A percentile compares a stretch with the other conserved stretches of the same genome.
Conservation (phyloP, 140 eudicot genomes). For the Stevia rebaudiana region DNA sequence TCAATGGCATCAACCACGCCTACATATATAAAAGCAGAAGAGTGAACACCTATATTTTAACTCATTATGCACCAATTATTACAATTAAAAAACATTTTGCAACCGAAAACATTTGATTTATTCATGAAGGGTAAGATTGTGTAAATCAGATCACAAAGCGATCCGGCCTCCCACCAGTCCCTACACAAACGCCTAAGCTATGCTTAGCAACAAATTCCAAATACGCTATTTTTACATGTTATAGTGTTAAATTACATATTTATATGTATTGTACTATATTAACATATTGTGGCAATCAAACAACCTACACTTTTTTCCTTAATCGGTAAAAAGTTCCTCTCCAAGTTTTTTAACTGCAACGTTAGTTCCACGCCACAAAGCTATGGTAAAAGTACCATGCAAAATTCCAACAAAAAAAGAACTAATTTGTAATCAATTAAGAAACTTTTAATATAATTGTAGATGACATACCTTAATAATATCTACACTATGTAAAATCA, state of each 20-base stretch:
- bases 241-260: too few relatives aligned
- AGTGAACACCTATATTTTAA: not conserved
- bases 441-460: not conserved
- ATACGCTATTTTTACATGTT: too few relatives aligned
- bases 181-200: too few relatives aligned
- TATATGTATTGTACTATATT: too few relatives aligned
- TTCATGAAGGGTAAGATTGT: too few relatives aligned
- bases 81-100: constrained; percentile 49
- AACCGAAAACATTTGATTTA: constrained; percentile 67
- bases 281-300: constrained; percentile 9
- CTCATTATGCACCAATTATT: not conserved
- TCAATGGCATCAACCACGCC: constrained; percentile 96
- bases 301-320: constrained; percentile 88
- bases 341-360: constrained; percentile 93
- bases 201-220: too few relatives aligned
- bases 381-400: constrained; percentile 77
- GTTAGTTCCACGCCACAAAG: constrained; percentile 89
- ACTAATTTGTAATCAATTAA: not conserved
- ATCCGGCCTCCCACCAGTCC: too few relatives aligned
- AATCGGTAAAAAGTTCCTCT: constrained; percentile 69
- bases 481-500: constrained; percentile 77
- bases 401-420: constrained; percentile 5
- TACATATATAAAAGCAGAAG: constrained; percentile 85
- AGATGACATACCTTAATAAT: constrained; percentile 57
- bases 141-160: too few relatives aligned